Percentiles rank a stretch among this genome's conserved stretches.
These are phyloP conservation scores for Neophaeococcomyces mojaviensis DNA, from an alignment of 2,329 filamentous ascomycete genomes.

Conservation along the genomic window DNA sequence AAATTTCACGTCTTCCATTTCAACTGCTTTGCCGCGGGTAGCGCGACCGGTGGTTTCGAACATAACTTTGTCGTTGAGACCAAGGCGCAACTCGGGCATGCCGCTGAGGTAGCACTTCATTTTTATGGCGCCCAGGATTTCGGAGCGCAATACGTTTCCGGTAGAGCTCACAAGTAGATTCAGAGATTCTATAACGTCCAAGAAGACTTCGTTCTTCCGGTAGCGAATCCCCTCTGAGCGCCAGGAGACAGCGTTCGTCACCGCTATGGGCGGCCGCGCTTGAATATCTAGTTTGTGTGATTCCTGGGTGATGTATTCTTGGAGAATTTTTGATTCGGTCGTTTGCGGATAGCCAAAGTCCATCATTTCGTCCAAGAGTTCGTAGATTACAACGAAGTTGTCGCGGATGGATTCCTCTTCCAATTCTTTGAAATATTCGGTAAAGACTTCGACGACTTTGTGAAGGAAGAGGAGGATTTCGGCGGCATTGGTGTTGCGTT, in stretches of 20 bases:
- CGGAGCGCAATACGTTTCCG: slow-evolving; percentile 89
- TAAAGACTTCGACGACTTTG: slow-evolving; percentile 97
- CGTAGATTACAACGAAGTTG: slow-evolving; percentile 99
- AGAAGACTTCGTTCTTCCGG: slow-evolving; percentile 98
- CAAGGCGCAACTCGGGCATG: slow-evolving; percentile 91
- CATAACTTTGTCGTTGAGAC: slow-evolving; percentile 98
- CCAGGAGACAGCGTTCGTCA: slow-evolving; percentile 98
- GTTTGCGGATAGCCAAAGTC: slow-evolving; percentile 99
- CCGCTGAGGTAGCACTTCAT: slow-evolving; percentile 99
- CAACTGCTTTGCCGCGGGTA: slow-evolving; percentile 90
- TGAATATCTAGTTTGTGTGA: slow-evolving; percentile 97
- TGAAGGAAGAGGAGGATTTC: slow-evolving; percentile 97
- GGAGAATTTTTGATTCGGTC: slow-evolving; percentile 94
- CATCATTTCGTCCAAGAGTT: slow-evolving; percentile 99
- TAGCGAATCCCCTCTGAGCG: slow-evolving; percentile 96
- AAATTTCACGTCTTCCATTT: slow-evolving; percentile 99
- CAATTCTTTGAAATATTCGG: slow-evolving; percentile 98
- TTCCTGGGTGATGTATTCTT: slow-evolving; percentile 99
- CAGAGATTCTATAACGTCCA: slow-evolving; percentile 92
- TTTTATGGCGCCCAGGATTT: slow-evolving; percentile 95
- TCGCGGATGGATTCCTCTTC: slow-evolving; percentile 98
- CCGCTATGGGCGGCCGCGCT: slow-evolving; percentile 89
- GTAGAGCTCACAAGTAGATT: slow-evolving; percentile 91
- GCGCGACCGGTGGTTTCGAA: slow-evolving; percentile 95
- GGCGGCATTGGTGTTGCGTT: slow-evolving; percentile 97